These are phyloP conservation scores for Debaryomycetaceae sp. DNA, from an alignment of 1,139 yeast species.

Conservation along the genomic window DNA sequence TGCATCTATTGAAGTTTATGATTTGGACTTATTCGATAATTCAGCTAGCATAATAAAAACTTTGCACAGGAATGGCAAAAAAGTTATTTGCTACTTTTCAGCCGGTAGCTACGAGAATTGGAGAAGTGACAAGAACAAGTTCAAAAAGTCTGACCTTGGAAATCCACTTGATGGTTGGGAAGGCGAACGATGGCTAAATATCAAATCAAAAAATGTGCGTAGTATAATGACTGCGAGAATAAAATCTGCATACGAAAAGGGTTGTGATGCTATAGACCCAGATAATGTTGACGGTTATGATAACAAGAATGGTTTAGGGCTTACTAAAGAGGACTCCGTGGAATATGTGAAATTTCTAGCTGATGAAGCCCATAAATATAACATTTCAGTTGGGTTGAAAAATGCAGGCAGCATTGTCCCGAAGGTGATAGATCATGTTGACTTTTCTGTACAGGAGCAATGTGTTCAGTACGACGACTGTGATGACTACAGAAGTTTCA, in stretches of 20 bases:
- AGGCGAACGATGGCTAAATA: slow-evolving; percentile 20
- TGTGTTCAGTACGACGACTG: slow-evolving; percentile 19
- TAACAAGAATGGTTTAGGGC: slow-evolving; percentile 17
- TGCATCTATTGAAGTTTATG: slow-evolving; percentile 6
- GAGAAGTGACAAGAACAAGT: slow-evolving; percentile 15
- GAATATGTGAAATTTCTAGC: slow-evolving; percentile 14
- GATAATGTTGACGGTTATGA: slow-evolving; percentile 22
- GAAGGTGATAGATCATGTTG: slow-evolving; percentile 11
- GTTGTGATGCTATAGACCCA: slow-evolving; percentile 22
- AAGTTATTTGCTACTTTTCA: slow-evolving; percentile 22
- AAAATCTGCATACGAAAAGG: slow-evolving; percentile 13
- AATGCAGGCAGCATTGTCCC: slow-evolving; percentile 17
- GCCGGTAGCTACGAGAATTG: slow-evolving; percentile 23
- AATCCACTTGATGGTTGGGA: slow-evolving; percentile 19
- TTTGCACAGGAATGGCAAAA: slow-evolving; percentile 12
- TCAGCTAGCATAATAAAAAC: slow-evolving; percentile 7
- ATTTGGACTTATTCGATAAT: slow-evolving; percentile 18
- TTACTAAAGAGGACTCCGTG: slow-evolving; percentile 15
- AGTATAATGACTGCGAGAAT: slow-evolving; percentile 16
- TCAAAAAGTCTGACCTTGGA: slow-evolving; percentile 14
- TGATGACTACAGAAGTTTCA: slow-evolving; percentile 11
- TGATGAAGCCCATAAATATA: slow-evolving; percentile 9
- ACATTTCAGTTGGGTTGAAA: slow-evolving; percentile 16
- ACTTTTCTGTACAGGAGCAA: slow-evolving; percentile 19
- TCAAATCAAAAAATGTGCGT: slow-evolving; percentile 12